Base-by-base conservation (phyloP, 2,329 filamentous ascomycete species). In the Plenodomus lindquistii region DNA sequence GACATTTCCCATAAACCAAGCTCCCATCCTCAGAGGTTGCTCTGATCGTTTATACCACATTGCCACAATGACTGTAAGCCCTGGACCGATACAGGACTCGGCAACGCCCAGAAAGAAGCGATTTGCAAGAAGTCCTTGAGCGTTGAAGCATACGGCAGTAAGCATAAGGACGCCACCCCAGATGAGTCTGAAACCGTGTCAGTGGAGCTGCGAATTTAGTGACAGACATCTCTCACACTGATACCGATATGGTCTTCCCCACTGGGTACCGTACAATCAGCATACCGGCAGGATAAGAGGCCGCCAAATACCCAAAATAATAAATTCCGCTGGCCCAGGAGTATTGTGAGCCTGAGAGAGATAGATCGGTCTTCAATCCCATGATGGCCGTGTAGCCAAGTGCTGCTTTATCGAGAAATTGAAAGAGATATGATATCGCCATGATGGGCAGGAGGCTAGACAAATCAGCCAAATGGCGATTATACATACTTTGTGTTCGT, bases 21-120 rank as follows among this genome's bases (percentile, higher is more conserved):
- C 44, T 11, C 53, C 55, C 8, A 52, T 82, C 1, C 83, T 74
- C 5, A 82, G 74, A 0, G 84, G 83, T 57, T 87, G 84, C 57
- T 87, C 81, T 7, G 76, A 73, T 10, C 82, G 75, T n/a, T 83
- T 85, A 55, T 85, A 82, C 79, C 82, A 87, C 83, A 85, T 86
- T 10, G 77, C 78, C 0, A 83, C 85, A 27, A 86, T 82, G 2
- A 86, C 68, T 77, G 86, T 84, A 50, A 86, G 85, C 0, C 77
- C 78, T 2, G 83, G 83, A 1, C 41, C 48, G 15, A 59, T 49
- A 2, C 44, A 42, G 21, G 52, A 72, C 59, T 84, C 81, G 47
- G 81, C 80, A 38, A 74, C 75, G 15, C 80, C 81, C 1, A 82
- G 70, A 2, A 83, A 62, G 15, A 80, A 74, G 13, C 80, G 73